phyloP scores from a whole-genome alignment of 1,284 basidiomycete species.

The Puccinia horiana region DNA sequence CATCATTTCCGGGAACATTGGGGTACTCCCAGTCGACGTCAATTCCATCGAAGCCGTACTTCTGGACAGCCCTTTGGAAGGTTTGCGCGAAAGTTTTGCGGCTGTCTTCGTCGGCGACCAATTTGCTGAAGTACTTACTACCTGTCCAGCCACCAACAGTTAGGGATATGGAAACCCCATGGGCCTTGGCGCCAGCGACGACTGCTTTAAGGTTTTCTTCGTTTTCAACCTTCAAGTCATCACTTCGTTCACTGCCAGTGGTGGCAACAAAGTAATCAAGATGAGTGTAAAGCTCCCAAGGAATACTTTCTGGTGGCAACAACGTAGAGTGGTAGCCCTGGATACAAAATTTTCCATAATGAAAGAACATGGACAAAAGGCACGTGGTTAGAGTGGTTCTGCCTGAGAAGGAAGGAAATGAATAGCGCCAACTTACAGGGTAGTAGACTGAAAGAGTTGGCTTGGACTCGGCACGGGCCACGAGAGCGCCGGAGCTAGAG shows the following conservation, averaged over 20 bases:
- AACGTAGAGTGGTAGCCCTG: conserved; percentile 34
- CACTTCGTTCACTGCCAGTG: conserved; percentile 2
- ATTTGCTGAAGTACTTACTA: conserved; percentile 30
- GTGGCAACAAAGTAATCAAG: conserved; percentile 43
- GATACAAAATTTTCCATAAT: background rate
- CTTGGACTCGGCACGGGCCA: conserved; percentile 27
- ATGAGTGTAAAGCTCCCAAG: conserved; percentile 40
- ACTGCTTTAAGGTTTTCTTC: conserved; percentile 37
- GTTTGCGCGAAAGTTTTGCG: conserved; percentile 29
- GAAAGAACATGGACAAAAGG: background rate
- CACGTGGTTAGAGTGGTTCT: too few relatives aligned
- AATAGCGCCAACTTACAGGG: conserved; percentile 4
- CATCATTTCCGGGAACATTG: conserved; percentile 28
- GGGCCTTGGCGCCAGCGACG: conserved; percentile 26
- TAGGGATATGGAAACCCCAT: conserved; percentile 36
- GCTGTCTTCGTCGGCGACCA: conserved; percentile 28
- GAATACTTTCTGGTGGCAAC: conserved; percentile 35
- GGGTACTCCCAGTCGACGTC: conserved; percentile 49
- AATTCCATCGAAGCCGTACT: conserved; percentile 38
- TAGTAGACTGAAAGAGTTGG: conserved; percentile 31
- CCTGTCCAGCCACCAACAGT: conserved; percentile 46
- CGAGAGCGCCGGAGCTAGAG: background rate
- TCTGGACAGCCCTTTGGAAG: conserved; percentile 14
- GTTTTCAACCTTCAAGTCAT: conserved; percentile 30
- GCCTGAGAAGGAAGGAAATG: background rate